Conservation (phyloP, 1,284 basidiomycete species). For the Microbotryum saponariae region DNA sequence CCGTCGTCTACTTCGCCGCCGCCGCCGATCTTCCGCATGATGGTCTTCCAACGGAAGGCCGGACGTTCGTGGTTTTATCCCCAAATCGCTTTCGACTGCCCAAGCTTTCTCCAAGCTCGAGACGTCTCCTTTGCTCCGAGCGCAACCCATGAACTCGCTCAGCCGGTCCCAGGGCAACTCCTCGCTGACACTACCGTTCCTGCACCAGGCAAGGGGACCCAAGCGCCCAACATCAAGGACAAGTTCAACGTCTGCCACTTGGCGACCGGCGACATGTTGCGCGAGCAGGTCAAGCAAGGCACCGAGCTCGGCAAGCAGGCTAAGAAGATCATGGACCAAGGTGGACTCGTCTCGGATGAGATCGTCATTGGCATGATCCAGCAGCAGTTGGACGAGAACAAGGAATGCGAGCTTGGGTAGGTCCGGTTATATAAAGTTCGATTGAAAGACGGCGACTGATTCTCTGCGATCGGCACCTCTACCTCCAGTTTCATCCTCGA, state of each 20-base stretch:
- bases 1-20: no score
- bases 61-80: no score
- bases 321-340: conserved; percentile 96
- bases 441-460: neutral
- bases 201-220: conserved; percentile 83
- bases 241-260: conserved; percentile 95
- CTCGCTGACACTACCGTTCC: no score
- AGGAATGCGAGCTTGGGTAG: conserved; percentile 85
- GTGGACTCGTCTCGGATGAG: conserved; percentile 87
- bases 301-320: conserved; percentile 82
- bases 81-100: no score
- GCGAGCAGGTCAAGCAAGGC: conserved; percentile 82
- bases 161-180: no score
- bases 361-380: conserved; percentile 98
- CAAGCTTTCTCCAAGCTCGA: no score
- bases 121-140: no score
- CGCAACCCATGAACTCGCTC: no score
- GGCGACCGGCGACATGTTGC: conserved; percentile 96
- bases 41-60: no score
- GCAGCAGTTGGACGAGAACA: conserved; percentile 89
- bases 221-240: conserved; percentile 86
- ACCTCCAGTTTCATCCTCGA: conserved; percentile 81
- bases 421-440: conserved; percentile 39
- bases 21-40: no score
- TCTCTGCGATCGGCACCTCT: neutral